Evolutionary conservation across 257 asterid species (phyloP), one percentile per base, ranked within the genome.

Genomic region (Linaria vulgaris): DNA sequence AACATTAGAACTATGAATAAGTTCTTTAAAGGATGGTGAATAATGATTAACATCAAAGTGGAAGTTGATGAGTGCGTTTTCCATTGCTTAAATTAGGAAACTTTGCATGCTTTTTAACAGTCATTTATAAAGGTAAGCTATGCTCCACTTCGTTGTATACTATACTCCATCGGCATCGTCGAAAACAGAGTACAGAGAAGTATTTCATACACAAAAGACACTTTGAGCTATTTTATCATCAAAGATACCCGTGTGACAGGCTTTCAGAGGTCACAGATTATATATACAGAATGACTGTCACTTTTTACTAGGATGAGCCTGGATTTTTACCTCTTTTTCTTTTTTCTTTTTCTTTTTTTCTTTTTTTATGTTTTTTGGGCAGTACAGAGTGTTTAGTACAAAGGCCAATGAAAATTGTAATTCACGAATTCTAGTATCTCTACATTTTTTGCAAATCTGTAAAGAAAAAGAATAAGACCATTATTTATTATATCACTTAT

Each of bases 1-100:
- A 62, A 66, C 69, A 57, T 24, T 51, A 14, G 64, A 52, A 72
- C 23, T 56, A 12, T 64, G 74, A 64, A 69, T 34, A 65, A 66
- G 71, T 37, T 72, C 59, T 45, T 48, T 56, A 52, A 31, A 69
- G 54, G 53, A 6, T 59, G 25, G 27, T 44, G 66, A 38, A 50
- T 39, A 45, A 30, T 23, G 7, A 34, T 12, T 49, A 59, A 57
- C 34, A 67, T 21, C 47, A 61, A 61, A 65, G 45, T 59, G 56
- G 16, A 54, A 53, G 52, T 51, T 53, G 68, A 59, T 20, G 5
- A 53, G 50, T 59, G 23, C 12, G 43, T 59, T 27, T 57, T 54
- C 56, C 39, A 34, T n/a, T 39, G 50, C 25, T 66, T 60, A 13
- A 4, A 25, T 6, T 24, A 38, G 9, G 43, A 27, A 57, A 44